A percentile compares a stretch with the other conserved stretches of the same genome.
Evolutionary conservation across 768 basidiomycete species (phyloP).

Genomic region (Heimioporus sp.): DNA sequence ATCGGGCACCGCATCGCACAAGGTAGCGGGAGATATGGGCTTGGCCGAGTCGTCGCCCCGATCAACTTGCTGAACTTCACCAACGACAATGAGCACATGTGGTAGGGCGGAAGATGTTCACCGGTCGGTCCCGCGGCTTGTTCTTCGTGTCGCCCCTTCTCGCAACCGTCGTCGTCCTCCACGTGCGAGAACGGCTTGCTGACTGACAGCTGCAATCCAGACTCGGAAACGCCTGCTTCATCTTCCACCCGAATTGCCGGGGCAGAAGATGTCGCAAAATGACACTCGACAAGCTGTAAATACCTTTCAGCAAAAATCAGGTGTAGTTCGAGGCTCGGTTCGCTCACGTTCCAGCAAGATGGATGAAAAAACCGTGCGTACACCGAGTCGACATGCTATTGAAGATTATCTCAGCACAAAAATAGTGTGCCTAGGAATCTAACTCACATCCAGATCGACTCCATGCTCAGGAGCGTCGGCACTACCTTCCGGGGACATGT

Average conservation of each 20-base stretch:
- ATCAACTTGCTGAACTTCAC: conserved; percentile 18
- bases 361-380: no score
- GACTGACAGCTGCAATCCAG: conserved; percentile 4
- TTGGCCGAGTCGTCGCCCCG: conserved; percentile 7
- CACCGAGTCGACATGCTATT: no score
- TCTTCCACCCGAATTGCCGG: conserved; percentile 23
- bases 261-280: conserved; percentile 14
- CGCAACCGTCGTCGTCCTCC: not conserved
- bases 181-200: conserved; percentile 14
- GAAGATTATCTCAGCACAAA: no score
- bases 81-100: not conserved
- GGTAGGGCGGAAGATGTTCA: conserved; percentile 12
- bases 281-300: conserved; percentile 14
- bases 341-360: no score
- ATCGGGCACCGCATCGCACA: not conserved
- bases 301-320: not conserved
- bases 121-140: not conserved
- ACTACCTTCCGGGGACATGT: no score
- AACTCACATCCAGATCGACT: no score
- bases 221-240: conserved; percentile 7
- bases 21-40: conserved; percentile 12
- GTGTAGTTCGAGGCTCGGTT: no score
- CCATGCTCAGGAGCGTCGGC: no score
- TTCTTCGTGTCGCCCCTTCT: not conserved
- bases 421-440: no score